Percentiles rank a stretch among this genome's conserved stretches.
Conservation (phyloP, 2,329 filamentous ascomycete genomes). For the Trichothecium sympodiale region DNA sequence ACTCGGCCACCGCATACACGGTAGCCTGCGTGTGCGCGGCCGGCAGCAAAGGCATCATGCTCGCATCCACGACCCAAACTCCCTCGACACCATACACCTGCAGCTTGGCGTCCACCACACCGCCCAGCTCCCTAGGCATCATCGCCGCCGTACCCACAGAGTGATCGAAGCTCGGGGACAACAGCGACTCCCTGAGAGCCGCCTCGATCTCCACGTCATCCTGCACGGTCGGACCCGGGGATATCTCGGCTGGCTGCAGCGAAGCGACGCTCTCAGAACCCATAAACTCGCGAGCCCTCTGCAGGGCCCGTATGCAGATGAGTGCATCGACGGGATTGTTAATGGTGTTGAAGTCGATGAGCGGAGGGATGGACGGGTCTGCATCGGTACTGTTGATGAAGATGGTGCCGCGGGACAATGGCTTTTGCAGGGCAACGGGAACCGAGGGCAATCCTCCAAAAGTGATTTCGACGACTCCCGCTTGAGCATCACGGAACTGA, state of each 20-base stretch:
- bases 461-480: conserved; percentile 10
- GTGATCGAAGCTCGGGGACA: not conserved
- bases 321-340: conserved; percentile 11
- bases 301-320: conserved; percentile 7
- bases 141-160: conserved; percentile 17
- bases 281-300: conserved; percentile 12
- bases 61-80: conserved; percentile 23
- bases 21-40: conserved; percentile 18
- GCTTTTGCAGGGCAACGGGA: conserved; percentile 11
- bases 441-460: conserved; percentile 9
- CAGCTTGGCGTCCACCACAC: conserved; percentile 13
- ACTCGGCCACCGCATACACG: conserved; percentile 17
- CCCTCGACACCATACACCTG: conserved; percentile 9
- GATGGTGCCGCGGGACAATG: conserved; percentile 12
- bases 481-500: conserved; percentile 8
- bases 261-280: conserved; percentile 6
- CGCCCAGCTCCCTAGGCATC: conserved; percentile 28
- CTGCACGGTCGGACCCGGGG: conserved; percentile 12
- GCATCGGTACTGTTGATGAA: conserved; percentile 11
- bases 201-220: conserved; percentile 10
- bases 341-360: conserved; percentile 12
- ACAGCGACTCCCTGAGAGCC: not conserved
- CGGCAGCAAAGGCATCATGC: conserved; percentile 13
- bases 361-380: conserved; percentile 8
- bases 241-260: conserved; percentile 8